Evolutionary conservation across 371 early-diverging fungal genomes (phyloP).

Genomic region (Apophysomyces variabilis): DNA sequence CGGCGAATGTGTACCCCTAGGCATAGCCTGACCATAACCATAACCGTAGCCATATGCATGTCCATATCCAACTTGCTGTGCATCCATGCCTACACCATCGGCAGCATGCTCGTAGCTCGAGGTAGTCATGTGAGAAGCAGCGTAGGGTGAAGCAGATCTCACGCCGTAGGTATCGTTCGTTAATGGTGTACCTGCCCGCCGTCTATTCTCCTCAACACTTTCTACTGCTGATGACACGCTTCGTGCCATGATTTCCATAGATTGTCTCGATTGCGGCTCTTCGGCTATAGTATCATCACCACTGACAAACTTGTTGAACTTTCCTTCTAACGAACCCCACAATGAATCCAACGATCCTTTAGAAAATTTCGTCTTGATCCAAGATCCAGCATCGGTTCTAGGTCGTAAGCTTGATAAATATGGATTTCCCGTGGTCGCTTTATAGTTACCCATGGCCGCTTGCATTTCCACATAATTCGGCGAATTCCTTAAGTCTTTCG

Average conservation of each 20-base stretch:
- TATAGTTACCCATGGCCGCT: conserved; percentile 44
- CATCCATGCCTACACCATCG: conserved; percentile 5
- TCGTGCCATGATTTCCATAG: conserved; percentile 53
- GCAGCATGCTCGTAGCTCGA: conserved; percentile 15
- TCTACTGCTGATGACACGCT: conserved; percentile 35
- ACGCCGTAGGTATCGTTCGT: conserved; percentile 6
- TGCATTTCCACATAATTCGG: conserved; percentile 48
- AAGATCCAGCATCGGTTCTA: conserved; percentile 45
- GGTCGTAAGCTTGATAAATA: no score
- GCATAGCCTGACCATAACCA: conserved; percentile 27
- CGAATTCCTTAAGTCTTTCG: conserved; percentile 62
- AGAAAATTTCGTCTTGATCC: conserved; percentile 63
- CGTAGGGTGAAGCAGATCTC: neutral
- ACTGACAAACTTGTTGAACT: conserved; percentile 73
- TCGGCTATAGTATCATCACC: conserved; percentile 59
- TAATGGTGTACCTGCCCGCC: conserved; percentile 33
- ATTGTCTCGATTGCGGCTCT: conserved; percentile 43
- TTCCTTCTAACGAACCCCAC: conserved; percentile 72
- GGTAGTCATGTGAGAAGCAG: conserved; percentile 14
- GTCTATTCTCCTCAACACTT: conserved; percentile 24
- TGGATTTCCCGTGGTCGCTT: no score
- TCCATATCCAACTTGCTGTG: conserved; percentile 9
- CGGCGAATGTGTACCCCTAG: conserved; percentile 37
- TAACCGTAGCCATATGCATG: conserved; percentile 29
- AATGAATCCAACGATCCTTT: conserved; percentile 69